These are phyloP conservation scores for Cladorrhinum samala DNA, from an alignment of 495 filamentous ascomycete species.

Conservation along the genomic window DNA sequence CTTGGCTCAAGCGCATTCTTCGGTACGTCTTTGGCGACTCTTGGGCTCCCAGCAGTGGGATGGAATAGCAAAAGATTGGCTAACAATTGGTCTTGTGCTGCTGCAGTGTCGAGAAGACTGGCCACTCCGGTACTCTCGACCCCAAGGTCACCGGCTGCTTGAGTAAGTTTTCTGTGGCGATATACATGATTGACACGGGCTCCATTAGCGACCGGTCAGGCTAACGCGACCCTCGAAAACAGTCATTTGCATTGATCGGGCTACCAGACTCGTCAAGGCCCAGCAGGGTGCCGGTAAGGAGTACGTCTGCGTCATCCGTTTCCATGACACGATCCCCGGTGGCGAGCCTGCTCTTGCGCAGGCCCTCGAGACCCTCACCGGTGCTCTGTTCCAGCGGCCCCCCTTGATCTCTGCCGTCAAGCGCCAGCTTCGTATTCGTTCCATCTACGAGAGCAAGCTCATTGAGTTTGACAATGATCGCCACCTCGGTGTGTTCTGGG, in stretches of 20 bases:
- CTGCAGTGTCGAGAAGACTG: conserved; percentile 84
- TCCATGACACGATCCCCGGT: conserved; percentile 88
- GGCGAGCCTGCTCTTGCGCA: conserved; percentile 83
- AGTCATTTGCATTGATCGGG: conserved; percentile 88
- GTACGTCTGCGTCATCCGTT: conserved; percentile 74
- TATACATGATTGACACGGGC: background rate
- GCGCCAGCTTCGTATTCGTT: conserved; percentile 93
- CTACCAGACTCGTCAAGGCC: conserved; percentile 93
- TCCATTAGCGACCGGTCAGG: background rate
- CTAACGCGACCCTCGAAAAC: background rate
- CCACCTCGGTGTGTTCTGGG: conserved; percentile 98
- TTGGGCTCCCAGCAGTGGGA: background rate
- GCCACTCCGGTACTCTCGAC: conserved; percentile 94
- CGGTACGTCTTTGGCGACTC: conserved; percentile 47
- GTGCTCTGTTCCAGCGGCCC: conserved; percentile 94
- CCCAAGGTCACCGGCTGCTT: conserved; percentile 77
- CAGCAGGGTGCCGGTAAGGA: conserved; percentile 94
- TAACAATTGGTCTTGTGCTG: conserved; percentile 12
- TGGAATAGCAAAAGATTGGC: background rate
- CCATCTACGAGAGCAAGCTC: conserved; percentile 90
- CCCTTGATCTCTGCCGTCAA: conserved; percentile 97
- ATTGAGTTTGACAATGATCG: conserved; percentile 97
- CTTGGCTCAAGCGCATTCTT: conserved; percentile 96
- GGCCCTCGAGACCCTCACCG: conserved; percentile 89
- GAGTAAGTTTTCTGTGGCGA: conserved; percentile 42